Evolutionary conservation across 2,329 filamentous ascomycete genomes (phyloP).

Genomic region (Intubia oerlemansii): DNA sequence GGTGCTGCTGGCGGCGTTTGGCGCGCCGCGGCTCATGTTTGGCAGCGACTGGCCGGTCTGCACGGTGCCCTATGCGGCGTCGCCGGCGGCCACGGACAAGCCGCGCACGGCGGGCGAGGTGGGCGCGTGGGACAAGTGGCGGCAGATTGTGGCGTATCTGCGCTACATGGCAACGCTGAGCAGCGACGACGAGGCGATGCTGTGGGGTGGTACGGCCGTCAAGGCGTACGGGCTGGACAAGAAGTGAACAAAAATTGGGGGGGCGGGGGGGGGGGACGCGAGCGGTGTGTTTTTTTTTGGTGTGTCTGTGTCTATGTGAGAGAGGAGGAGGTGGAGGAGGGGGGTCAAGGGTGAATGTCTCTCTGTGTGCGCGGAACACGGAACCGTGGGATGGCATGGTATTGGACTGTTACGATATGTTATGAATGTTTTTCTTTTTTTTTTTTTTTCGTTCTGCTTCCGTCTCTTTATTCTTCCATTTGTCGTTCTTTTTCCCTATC

Average conservation of each 20-base stretch:
- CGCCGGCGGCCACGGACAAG: neutral
- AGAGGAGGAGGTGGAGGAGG: no score
- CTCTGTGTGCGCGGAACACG: neutral
- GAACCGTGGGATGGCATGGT: no score
- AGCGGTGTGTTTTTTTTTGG: no score
- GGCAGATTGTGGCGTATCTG: slow-evolving; percentile 42
- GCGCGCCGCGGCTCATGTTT: slow-evolving; percentile 59
- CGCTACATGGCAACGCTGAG: slow-evolving; percentile 40
- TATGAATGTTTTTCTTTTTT: no score
- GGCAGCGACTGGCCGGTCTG: slow-evolving; percentile 90
- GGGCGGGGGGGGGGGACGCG: no score
- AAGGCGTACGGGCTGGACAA: slow-evolving; percentile 40
- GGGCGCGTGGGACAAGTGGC: slow-evolving; percentile 57
- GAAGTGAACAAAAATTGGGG: neutral
- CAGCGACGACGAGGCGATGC: slow-evolving; percentile 36
- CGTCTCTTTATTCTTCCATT: no score
- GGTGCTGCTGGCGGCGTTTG: slow-evolving; percentile 51
- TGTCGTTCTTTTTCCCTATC: no score
- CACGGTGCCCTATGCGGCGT: slow-evolving; percentile 33
- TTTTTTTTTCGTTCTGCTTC: no score
- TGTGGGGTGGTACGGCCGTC: slow-evolving; percentile 55
- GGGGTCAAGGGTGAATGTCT: no score
- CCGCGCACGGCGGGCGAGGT: slow-evolving; percentile 17
- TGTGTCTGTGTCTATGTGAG: no score
- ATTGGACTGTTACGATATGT: no score